phyloP scores from a whole-genome alignment of 228 moss, liverwort and hornwort genomes.

The Sphagnum fallax region DNA sequence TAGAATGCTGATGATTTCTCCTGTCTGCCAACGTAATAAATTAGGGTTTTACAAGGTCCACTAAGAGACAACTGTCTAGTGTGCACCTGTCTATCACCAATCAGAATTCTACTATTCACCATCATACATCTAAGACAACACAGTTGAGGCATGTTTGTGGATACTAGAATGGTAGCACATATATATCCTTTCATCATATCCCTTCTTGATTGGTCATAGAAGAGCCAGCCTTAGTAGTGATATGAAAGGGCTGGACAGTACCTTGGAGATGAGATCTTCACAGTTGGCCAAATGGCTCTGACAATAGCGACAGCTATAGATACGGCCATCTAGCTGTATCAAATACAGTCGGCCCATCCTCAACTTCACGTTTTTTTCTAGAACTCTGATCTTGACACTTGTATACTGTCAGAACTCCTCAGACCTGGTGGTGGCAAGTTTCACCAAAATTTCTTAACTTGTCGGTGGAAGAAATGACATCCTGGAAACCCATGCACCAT shows the following conservation, averaged over 20 bases:
- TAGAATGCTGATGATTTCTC: too few species aligned
- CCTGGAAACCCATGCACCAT: conserved; percentile 3
- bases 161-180: too few species aligned
- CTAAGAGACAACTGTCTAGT: too few species aligned
- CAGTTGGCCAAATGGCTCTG: conserved; percentile 77
- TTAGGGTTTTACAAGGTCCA: too few species aligned
- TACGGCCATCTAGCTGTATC: conserved; percentile 87
- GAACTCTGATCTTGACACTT: conserved; percentile 6
- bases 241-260: conserved; percentile 6
- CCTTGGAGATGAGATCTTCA: conserved; percentile 82
- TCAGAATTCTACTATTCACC: too few species aligned
- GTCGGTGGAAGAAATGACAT: conserved; percentile 3
- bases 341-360: conserved; percentile 74
- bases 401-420: neutral
- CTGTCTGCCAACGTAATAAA: too few species aligned
- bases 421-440: conserved; percentile 10
- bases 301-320: conserved; percentile 77
- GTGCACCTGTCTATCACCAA: too few species aligned
- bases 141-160: too few species aligned
- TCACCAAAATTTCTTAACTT: conserved; percentile 11
- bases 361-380: neutral
- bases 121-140: too few species aligned
- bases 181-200: too few species aligned
- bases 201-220: too few species aligned
- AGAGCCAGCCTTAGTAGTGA: too few species aligned